Evolutionary conservation across 306 rosid genomes (phyloP), one percentile per base, ranked within the genome.

Genomic region (Lablab purpureus): DNA sequence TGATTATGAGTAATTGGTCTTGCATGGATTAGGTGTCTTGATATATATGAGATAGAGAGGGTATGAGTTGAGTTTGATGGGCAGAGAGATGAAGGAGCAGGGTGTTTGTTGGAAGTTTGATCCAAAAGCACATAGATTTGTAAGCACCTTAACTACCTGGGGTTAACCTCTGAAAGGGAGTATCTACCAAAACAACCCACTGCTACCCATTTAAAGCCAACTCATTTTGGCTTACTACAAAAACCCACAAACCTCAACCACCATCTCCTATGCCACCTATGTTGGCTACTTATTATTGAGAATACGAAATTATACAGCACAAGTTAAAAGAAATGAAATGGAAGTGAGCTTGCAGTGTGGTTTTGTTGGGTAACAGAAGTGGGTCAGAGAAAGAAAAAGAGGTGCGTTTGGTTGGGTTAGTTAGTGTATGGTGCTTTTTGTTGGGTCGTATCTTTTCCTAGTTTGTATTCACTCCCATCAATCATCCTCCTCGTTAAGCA

Each of bases 1-100:
- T 84, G 71, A 77, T 77, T 77, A 83, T 40, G 79, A 71, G n/a
- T 56, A 78, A 78, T 68, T 67, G 6, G 21, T 73, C 74, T 52
- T 55, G 72, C 75, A 66, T 56, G 37, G 15, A 54, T 43, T 64
- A 10, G 25, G 28, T 70, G 41, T 75, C 25, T 74, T 28, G 55
- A 45, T n/a, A n/a, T n/a, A n/a, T n/a, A n/a, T n/a, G n/a, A n/a
- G n/a, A n/a, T n/a, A n/a, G n/a, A n/a, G n/a, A n/a, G n/a, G n/a
- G n/a, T n/a, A n/a, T n/a, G 51, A 49, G 64, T 41, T 36, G 81
- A 54, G 28, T 69, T 50, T 36, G 25, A 10, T 21, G 15, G 12
- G 12, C 9, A 8, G 21, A 30, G 10, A 27, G 45, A 46, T 50
- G 65, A 17, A 11, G 21, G 9, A 37, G 41, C 41, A 7, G 2